Conservation (phyloP, 179 eudicot species). For the Heliamphora pulchella region DNA sequence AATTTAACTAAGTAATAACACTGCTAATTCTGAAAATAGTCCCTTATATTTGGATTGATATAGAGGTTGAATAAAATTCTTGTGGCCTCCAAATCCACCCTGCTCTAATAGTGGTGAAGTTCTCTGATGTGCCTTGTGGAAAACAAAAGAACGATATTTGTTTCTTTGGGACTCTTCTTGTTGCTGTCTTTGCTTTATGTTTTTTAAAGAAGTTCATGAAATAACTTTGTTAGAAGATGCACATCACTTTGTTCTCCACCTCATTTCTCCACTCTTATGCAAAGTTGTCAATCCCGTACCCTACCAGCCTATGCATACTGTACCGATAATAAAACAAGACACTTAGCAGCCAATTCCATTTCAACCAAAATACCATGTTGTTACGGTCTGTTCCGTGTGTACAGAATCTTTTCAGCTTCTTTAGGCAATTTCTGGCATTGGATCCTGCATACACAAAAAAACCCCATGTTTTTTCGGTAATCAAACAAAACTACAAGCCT, state of each 20-base stretch:
- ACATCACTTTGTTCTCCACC: conserved; percentile 1
- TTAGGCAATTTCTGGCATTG: too few relatives aligned
- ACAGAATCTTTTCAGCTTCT: too few relatives aligned
- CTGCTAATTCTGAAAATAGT: neutral
- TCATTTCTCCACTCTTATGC: neutral
- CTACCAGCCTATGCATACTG: too few relatives aligned
- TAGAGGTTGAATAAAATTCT: neutral
- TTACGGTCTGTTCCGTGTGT: too few relatives aligned
- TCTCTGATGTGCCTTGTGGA: neutral
- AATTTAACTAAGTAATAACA: neutral
- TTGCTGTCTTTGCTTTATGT: neutral
- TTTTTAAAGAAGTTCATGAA: neutral
- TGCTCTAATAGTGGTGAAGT: neutral
- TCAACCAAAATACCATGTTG: too few relatives aligned
- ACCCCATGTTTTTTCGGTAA: too few relatives aligned
- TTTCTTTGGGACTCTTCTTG: neutral
- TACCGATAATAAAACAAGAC: too few relatives aligned
- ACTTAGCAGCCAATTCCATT: too few relatives aligned
- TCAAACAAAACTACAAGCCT: too few relatives aligned
- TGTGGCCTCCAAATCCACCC: neutral
- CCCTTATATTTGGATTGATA: neutral
- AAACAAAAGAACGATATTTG: neutral
- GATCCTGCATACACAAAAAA: too few relatives aligned
- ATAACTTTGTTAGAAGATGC: neutral
- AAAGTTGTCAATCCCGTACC: too few relatives aligned